Conservation (phyloP, 306 rosid species). For the Prunus campanulata region DNA sequence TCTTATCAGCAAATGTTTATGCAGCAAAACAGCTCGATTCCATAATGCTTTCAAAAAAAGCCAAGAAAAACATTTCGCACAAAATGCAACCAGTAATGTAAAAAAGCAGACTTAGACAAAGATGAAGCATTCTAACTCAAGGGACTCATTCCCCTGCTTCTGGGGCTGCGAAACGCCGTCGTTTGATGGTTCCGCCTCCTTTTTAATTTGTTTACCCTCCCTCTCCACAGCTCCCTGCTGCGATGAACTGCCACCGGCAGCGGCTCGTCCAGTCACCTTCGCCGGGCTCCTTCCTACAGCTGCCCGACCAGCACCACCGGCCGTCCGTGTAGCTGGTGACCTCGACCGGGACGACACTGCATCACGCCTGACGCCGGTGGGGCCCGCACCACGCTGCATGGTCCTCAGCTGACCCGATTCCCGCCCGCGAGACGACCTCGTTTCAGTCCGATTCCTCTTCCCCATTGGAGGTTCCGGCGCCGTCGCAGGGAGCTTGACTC, state of each 20-base stretch:
- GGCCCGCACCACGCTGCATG: conserved; percentile 34
- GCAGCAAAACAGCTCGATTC: neutral
- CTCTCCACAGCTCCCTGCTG: conserved; percentile 18
- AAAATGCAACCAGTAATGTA: neutral
- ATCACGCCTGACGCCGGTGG: conserved; percentile 37
- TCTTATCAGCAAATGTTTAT: neutral
- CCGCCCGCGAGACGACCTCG: conserved; percentile 36
- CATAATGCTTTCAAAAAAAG: neutral
- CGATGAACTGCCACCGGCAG: conserved; percentile 22
- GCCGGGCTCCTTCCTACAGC: conserved; percentile 25
- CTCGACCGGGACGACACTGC: conserved; percentile 39
- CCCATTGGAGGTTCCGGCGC: conserved; percentile 23
- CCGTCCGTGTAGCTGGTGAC: conserved; percentile 57
- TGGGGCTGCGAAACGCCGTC: conserved; percentile 20
- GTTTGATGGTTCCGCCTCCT: conserved; percentile 26
- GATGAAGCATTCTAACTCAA: conserved; percentile 89
- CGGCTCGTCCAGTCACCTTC: conserved; percentile 29
- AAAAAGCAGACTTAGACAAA: conserved; percentile 53
- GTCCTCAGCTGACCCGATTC: conserved; percentile 34
- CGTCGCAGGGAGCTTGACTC: conserved; percentile 24
- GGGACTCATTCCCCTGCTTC: conserved; percentile 40
- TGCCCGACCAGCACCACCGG: conserved; percentile 23
- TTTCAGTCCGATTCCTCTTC: conserved; percentile 33
- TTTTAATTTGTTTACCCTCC: conserved; percentile 5
- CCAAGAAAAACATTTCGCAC: neutral